A percentile compares a stretch with the other conserved stretches of the same genome.
Evolutionary conservation across 306 rosid genomes (phyloP).

Genomic region (Echinosophora koreensis): DNA sequence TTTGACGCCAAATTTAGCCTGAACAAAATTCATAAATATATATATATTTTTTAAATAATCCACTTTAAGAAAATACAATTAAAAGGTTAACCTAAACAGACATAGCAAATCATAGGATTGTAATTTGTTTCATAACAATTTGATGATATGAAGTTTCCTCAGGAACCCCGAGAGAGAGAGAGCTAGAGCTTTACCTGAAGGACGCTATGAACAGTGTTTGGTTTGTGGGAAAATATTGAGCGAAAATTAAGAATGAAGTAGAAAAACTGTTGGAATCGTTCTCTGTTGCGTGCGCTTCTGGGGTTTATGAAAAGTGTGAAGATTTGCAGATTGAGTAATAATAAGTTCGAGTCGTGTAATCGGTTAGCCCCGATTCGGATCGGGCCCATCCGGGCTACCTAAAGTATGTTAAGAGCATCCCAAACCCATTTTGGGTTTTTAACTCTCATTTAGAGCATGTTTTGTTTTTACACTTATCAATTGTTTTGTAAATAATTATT

Average conservation of each 20-base stretch:
- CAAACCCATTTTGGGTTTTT: too few relatives aligned
- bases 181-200: background rate
- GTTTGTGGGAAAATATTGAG: background rate
- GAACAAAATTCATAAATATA: constrained; percentile 14
- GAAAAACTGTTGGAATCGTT: constrained; percentile 14
- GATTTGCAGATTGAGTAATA: background rate
- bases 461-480: too few relatives aligned
- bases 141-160: constrained; percentile 21
- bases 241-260: background rate
- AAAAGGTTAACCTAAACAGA: constrained; percentile 36
- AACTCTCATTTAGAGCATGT: too few relatives aligned
- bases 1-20: constrained; percentile 53
- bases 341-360: background rate
- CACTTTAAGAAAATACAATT: background rate
- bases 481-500: too few relatives aligned
- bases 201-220: background rate
- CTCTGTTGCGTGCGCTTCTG: background rate
- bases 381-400: background rate
- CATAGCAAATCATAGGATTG: constrained; percentile 6
- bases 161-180: background rate
- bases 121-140: too few relatives aligned
- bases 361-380: background rate
- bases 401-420: too few relatives aligned
- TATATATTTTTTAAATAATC: too few relatives aligned
- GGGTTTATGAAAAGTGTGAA: background rate